Evolutionary conservation across 2,329 filamentous ascomycete genomes (phyloP).

Genomic region (Berkeleyomyces basicola): DNA sequence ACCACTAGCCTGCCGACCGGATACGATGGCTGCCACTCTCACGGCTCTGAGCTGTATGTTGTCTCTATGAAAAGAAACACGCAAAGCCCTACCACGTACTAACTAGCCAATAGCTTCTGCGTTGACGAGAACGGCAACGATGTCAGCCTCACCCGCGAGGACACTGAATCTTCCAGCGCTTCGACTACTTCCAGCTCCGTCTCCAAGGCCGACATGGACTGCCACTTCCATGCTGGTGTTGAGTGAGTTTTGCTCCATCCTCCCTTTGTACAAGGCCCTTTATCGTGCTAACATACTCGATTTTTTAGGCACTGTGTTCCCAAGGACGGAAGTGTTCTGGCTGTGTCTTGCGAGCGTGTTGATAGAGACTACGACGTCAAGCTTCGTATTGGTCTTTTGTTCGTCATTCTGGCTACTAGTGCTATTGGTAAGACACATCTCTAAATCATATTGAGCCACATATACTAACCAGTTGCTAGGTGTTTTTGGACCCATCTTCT

Average conservation of each 20-base stretch:
- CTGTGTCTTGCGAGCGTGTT: conserved; percentile 28
- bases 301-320: conserved; percentile 38
- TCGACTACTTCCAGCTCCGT: not conserved
- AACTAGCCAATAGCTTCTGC: conserved; percentile 36
- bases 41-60: conserved; percentile 39
- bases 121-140: conserved; percentile 42
- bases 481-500: conserved; percentile 50
- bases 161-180: conserved; percentile 18
- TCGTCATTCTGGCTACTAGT: conserved; percentile 54
- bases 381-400: conserved; percentile 53
- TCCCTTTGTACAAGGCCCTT: not conserved
- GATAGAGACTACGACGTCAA: conserved; percentile 46
- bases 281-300: conserved; percentile 15
- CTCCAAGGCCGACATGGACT: conserved; percentile 26
- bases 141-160: conserved; percentile 28
- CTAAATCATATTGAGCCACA: not conserved
- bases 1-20: conserved; percentile 39
- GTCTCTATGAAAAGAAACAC: not conserved
- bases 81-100: not conserved
- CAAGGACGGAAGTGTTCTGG: conserved; percentile 20
- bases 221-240: conserved; percentile 60
- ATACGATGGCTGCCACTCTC: conserved; percentile 49
- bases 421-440: conserved; percentile 32
- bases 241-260: conserved; percentile 35
- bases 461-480: conserved; percentile 19